Percentiles rank a stretch among this genome's conserved stretches.
phyloP scores from a whole-genome alignment of 1,284 basidiomycete species.

The Pseudomicrostroma phylloplanum region DNA sequence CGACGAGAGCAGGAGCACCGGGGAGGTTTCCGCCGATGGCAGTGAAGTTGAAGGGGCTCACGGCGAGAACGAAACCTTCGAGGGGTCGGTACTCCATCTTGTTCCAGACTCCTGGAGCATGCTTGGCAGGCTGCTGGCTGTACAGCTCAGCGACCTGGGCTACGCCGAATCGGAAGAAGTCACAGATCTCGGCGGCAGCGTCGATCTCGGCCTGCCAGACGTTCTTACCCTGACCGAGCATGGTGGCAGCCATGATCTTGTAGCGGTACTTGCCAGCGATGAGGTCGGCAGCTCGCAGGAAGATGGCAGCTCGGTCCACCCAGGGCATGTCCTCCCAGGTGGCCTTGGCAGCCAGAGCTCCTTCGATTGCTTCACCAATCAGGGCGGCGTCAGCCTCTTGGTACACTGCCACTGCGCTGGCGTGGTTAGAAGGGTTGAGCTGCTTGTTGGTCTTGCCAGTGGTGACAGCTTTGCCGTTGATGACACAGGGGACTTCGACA shows the following conservation, averaged over 20 bases:
- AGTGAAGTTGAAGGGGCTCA: conserved; percentile 92
- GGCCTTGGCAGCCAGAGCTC: conserved; percentile 75
- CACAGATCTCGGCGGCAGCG: conserved; percentile 86
- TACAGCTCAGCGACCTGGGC: conserved; percentile 96
- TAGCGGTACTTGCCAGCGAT: conserved; percentile 81
- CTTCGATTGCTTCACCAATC: conserved; percentile 74
- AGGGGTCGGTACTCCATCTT: conserved; percentile 91
- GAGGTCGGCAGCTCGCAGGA: conserved; percentile 78
- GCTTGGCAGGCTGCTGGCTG: conserved; percentile 77
- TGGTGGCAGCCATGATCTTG: conserved; percentile 93
- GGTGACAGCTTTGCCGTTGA: conserved; percentile 82
- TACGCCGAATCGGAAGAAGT: conserved; percentile 95
- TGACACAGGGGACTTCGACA: conserved; percentile 83
- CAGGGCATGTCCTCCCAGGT: conserved; percentile 91
- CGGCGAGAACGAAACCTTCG: conserved; percentile 93
- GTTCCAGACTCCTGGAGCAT: conserved; percentile 86
- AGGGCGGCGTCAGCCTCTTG: conserved; percentile 70
- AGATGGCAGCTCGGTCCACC: conserved; percentile 93
- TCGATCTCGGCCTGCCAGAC: conserved; percentile 99
- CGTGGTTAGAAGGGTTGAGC: conserved; percentile 55
- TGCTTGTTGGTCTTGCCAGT: conserved; percentile 64
- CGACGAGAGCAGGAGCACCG: conserved; percentile 79
- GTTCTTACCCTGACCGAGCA: conserved; percentile 98
- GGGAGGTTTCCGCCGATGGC: conserved; percentile 45
- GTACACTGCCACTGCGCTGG: conserved; percentile 73